Conservation (phyloP, 805 yeast genomes). For the Candida wancherniae region DNA sequence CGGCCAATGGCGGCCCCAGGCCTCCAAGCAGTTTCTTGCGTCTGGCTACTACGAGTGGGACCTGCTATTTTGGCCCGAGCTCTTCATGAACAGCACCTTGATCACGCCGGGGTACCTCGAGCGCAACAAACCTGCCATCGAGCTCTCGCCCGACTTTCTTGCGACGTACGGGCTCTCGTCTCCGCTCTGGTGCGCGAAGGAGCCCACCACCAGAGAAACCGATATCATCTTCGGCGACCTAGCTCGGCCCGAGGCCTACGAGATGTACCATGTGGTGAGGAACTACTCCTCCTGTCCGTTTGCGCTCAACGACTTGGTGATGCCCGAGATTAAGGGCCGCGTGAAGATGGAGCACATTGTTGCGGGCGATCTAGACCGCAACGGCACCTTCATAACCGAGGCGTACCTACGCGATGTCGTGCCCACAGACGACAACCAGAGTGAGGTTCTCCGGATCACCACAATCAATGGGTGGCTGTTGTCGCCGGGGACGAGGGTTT, state of each 20-base stretch:
- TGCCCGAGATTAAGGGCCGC: slow-evolving; percentile 40
- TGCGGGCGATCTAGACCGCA: slow-evolving; percentile 36
- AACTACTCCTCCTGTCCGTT: slow-evolving; percentile 4
- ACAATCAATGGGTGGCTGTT: slow-evolving; percentile 33
- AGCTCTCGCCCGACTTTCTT: slow-evolving; percentile 24
- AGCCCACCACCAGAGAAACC: slow-evolving; percentile 21
- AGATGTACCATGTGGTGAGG: slow-evolving; percentile 18
- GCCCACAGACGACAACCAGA: slow-evolving; percentile 1
- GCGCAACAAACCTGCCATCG: slow-evolving; percentile 20
- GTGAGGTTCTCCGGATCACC: slow-evolving; percentile 21
- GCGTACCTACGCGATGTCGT: slow-evolving; percentile 19
- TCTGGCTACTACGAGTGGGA: slow-evolving; percentile 38
- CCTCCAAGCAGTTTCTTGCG: slow-evolving; percentile 15
- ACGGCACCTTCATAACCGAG: slow-evolving; percentile 28
- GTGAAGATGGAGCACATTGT: slow-evolving; percentile 43
- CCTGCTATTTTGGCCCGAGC: slow-evolving; percentile 44
- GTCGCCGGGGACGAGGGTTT: slow-evolving; percentile 19
- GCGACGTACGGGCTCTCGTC: slow-evolving; percentile 22
- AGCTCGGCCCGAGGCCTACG: slow-evolving; percentile 19
- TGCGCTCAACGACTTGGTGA: slow-evolving; percentile 30
- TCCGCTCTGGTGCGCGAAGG: slow-evolving; percentile 26
- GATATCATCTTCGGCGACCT: slow-evolving; percentile 30
- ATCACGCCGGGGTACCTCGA: slow-evolving; percentile 36
- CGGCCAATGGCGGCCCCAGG: slow-evolving; percentile 11
- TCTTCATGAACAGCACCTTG: slow-evolving; percentile 35